phyloP scores from a whole-genome alignment of 805 yeast genomes.

The Lipomyces lipofer region DNA sequence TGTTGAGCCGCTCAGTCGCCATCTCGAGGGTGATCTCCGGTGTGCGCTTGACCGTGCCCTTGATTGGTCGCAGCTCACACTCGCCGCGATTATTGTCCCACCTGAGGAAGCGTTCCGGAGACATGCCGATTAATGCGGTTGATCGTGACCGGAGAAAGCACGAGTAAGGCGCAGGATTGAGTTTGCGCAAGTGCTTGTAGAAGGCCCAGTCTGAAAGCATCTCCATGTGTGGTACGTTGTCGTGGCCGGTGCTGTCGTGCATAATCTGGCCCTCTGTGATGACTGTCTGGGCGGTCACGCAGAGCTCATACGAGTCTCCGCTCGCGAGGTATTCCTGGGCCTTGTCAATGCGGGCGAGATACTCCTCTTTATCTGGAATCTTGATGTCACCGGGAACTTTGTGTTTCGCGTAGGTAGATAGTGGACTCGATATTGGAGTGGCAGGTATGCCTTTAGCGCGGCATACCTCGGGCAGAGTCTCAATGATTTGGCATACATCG shows the following conservation, averaged over 20 bases:
- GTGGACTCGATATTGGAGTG: not conserved
- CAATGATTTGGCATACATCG: not conserved
- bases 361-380: conserved; percentile 37
- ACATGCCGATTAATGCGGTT: conserved; percentile 70
- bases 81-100: conserved; percentile 56
- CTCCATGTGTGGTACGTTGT: not conserved
- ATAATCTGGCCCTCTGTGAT: conserved; percentile 48
- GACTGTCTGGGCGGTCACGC: conserved; percentile 66
- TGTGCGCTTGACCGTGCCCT: conserved; percentile 85
- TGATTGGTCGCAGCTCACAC: conserved; percentile 90
- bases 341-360: conserved; percentile 53
- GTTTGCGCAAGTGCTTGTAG: conserved; percentile 65
- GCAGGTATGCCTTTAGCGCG: not conserved
- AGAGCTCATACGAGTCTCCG: conserved; percentile 93
- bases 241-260: conserved; percentile 44
- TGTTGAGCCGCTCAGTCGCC: conserved; percentile 14
- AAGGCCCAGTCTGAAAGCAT: conserved; percentile 58
- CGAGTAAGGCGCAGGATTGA: conserved; percentile 92
- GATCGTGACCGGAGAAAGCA: conserved; percentile 72
- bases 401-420: not conserved
- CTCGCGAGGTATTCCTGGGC: conserved; percentile 68
- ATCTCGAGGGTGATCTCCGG: conserved; percentile 34
- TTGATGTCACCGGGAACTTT: not conserved
- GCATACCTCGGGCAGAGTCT: not conserved
- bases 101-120: conserved; percentile 89